Evolutionary conservation across 805 yeast species (phyloP).

Genomic region (Candida arabinofermentans): DNA sequence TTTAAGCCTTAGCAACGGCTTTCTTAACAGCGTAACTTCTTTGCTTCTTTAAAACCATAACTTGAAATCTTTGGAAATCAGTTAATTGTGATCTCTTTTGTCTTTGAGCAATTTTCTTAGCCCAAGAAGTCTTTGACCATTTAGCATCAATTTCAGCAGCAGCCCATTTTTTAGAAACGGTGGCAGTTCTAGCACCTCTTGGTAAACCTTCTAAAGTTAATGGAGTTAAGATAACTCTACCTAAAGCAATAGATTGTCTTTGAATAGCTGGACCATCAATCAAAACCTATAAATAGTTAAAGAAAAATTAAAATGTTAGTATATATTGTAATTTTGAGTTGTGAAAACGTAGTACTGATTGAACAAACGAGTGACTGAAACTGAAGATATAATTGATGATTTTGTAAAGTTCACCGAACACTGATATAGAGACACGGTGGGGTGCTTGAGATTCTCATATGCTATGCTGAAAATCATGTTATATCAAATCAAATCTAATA

Average conservation of each 20-base stretch:
- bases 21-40: constrained; percentile 91
- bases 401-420: no score
- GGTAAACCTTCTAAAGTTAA: constrained; percentile 79
- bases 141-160: constrained; percentile 83
- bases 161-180: constrained; percentile 89
- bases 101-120: constrained; percentile 95
- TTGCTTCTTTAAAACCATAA: constrained; percentile 94
- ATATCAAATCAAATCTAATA: no score
- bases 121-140: constrained; percentile 95
- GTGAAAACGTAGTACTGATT: no score
- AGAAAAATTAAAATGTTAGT: constrained; percentile 5
- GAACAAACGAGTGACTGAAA: no score
- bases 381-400: no score
- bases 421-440: no score
- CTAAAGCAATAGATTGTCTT: constrained; percentile 89
- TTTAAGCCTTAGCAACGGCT: constrained; percentile 94
- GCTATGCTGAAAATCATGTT: no score
- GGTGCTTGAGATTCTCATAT: no score
- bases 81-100: constrained; percentile 88
- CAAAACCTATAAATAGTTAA: constrained; percentile 54
- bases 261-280: constrained; percentile 95
- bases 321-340: no score
- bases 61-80: constrained; percentile 99
- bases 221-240: constrained; percentile 90
- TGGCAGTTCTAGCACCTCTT: constrained; percentile 89